Evolutionary conservation across 345 rosid species (phyloP).

Genomic region (Lepidium africanum): DNA sequence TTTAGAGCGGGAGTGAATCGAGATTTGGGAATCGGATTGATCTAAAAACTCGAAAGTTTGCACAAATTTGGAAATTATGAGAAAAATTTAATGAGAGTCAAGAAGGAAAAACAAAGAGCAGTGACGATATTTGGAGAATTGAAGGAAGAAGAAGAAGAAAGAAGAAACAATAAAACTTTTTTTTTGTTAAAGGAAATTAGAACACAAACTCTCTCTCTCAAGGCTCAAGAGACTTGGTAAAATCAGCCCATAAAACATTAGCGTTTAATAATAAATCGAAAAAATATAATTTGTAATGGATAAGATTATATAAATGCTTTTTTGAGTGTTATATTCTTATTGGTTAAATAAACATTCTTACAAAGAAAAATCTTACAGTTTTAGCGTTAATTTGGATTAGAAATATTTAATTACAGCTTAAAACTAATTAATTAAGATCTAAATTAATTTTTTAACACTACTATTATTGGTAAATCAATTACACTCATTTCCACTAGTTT

Average conservation of each 20-base stretch:
- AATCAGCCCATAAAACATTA: conserved; percentile 4
- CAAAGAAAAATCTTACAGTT: not conserved
- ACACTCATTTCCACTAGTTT: conserved; percentile 1
- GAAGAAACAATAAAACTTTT: not conserved
- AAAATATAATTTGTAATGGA: not conserved
- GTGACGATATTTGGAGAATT: conserved; percentile 17
- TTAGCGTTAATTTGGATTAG: not conserved
- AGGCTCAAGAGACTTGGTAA: conserved; percentile 16
- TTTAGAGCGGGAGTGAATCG: conserved; percentile 13
- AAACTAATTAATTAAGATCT: not conserved
- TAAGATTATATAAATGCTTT: not conserved
- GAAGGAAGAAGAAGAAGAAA: not conserved
- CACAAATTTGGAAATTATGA: not conserved
- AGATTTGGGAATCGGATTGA: conserved; percentile 23
- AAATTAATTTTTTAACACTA: not conserved
- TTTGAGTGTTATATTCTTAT: not conserved
- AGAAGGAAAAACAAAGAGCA: not conserved
- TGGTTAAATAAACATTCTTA: not conserved
- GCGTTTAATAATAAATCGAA: not conserved
- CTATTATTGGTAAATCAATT: conserved; percentile 3
- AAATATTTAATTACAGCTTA: not conserved
- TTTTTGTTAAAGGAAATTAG: not conserved
- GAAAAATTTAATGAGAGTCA: not conserved
- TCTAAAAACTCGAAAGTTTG: not conserved
- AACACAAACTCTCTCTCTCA: conserved; percentile 7